phyloP scores from a whole-genome alignment of 2,329 filamentous ascomycete genomes.

The Talaromyces marneffei region DNA sequence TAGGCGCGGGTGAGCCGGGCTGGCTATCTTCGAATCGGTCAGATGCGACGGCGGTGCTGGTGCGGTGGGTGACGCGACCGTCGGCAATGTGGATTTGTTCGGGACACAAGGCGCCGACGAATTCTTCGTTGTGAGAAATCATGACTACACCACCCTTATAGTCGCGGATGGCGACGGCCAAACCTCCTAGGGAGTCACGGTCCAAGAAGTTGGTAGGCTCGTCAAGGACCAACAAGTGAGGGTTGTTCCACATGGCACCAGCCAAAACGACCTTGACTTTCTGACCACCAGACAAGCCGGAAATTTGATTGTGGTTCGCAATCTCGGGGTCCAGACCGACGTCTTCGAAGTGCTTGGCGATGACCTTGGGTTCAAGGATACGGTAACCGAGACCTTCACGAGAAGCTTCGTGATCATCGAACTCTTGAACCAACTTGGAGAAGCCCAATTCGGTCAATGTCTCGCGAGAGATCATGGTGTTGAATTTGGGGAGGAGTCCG shows the following conservation, averaged over 20 bases:
- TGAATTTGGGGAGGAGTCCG: constrained; percentile 81
- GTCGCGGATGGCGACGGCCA: constrained; percentile 95
- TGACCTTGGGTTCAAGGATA: constrained; percentile 83
- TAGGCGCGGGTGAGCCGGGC: constrained; percentile 43
- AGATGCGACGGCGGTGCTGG: constrained; percentile 63
- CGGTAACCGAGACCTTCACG: constrained; percentile 96
- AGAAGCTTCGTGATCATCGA: constrained; percentile 98
- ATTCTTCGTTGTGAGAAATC: constrained; percentile 99
- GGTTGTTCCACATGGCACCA: constrained; percentile 98
- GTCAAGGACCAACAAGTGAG: constrained; percentile 92
- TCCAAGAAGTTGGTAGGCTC: constrained; percentile 99
- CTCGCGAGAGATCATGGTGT: constrained; percentile 87
- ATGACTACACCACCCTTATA: constrained; percentile 98
- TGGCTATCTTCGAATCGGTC: constrained; percentile 84
- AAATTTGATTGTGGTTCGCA: constrained; percentile 97
- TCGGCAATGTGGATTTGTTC: constrained; percentile 95
- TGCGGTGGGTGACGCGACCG: constrained; percentile 79
- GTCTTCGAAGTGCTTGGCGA: constrained; percentile 97
- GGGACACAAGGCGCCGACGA: constrained; percentile 88
- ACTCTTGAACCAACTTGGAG: constrained; percentile 91
- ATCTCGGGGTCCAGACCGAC: constrained; percentile 95
- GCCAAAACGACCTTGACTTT: constrained; percentile 99
- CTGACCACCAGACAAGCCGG: constrained; percentile 89
- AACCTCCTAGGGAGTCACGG: constrained; percentile 89
- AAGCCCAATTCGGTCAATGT: constrained; percentile 82